Conservation (phyloP, 1,284 basidiomycete genomes). For the Polyporus tsugae region DNA sequence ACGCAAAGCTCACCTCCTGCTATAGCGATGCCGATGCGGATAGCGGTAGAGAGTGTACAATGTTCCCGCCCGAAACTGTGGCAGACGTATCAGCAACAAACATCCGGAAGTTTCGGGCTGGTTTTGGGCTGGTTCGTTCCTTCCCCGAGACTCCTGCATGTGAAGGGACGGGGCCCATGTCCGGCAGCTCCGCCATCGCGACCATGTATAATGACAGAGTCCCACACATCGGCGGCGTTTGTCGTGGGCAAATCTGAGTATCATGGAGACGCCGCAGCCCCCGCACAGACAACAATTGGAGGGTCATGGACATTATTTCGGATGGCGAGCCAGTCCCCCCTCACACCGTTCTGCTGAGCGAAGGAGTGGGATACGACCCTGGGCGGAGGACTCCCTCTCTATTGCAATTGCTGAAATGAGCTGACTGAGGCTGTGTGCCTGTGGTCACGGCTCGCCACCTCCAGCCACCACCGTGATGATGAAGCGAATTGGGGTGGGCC, state of each 20-base stretch:
- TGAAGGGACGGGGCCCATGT: background rate
- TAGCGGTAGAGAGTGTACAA: slow-evolving; percentile 38
- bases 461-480: background rate
- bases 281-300: background rate
- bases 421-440: background rate
- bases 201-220: background rate
- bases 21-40: slow-evolving; percentile 42
- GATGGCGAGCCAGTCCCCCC: too few relatives aligned
- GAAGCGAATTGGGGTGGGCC: background rate
- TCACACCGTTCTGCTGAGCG: background rate
- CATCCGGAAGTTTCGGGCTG: background rate
- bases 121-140: background rate
- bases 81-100: background rate
- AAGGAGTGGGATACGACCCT: background rate
- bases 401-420: background rate
- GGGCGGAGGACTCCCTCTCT: background rate
- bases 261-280: background rate
- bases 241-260: background rate
- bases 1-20: slow-evolving; percentile 34
- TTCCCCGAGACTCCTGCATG: background rate
- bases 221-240: background rate
- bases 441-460: background rate
- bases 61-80: slow-evolving; percentile 34
- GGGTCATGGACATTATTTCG: background rate
- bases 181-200: background rate